These are phyloP conservation scores for Paraglomus brasilianum DNA, from an alignment of 192 early-diverging fungal species.

Conservation along the genomic window DNA sequence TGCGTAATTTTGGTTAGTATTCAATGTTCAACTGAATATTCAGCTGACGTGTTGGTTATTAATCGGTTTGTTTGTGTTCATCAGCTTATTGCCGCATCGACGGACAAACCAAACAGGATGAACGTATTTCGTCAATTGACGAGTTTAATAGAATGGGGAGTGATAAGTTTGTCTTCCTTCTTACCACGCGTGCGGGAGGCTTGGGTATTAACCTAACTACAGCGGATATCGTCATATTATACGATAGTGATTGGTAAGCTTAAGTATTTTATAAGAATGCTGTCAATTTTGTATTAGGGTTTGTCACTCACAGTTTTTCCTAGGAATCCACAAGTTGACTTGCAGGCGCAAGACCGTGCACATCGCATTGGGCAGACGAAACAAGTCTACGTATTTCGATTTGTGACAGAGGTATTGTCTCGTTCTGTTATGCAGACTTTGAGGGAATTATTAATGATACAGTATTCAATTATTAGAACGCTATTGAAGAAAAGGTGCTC, in stretches of 20 bases:
- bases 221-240: constrained; percentile 95
- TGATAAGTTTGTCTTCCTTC: constrained; percentile 93
- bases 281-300: background rate
- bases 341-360: constrained; percentile 95
- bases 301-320: background rate
- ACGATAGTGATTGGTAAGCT: constrained; percentile 87
- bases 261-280: background rate
- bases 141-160: constrained; percentile 90
- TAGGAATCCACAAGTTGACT: constrained; percentile 82
- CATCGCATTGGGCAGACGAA: constrained; percentile 99
- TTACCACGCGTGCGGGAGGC: constrained; percentile 96
- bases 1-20: constrained; percentile 70
- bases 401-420: constrained; percentile 78
- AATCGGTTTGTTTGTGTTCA: background rate
- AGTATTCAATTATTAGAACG: constrained; percentile 50
- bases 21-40: background rate
- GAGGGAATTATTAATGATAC: background rate
- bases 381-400: constrained; percentile 94
- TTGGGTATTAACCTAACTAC: constrained; percentile 96
- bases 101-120: constrained; percentile 93
- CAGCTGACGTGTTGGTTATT: background rate
- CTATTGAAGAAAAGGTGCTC: constrained; percentile 96
- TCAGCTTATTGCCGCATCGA: constrained; percentile 93
- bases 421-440: background rate
- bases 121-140: constrained; percentile 88